Conservation (phyloP, 306 rosid species). For the Sphenostylis stenocarpa region DNA sequence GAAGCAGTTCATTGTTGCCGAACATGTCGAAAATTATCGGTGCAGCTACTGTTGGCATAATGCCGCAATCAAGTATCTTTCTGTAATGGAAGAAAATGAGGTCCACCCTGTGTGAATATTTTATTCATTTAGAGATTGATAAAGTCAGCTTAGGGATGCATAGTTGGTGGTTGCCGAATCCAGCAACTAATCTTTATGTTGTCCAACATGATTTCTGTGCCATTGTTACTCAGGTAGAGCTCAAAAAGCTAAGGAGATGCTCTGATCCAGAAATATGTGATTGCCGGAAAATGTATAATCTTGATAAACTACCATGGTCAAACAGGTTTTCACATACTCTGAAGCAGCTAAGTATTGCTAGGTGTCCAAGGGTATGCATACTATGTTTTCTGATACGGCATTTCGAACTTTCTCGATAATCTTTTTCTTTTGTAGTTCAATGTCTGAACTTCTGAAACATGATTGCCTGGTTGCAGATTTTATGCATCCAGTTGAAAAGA, state of each 20-base stretch:
- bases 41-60: slow-evolving; percentile 88
- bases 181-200: slow-evolving; percentile 25
- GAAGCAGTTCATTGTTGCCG: slow-evolving; percentile 73
- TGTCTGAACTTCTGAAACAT: slow-evolving; percentile 23
- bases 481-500: slow-evolving; percentile 83
- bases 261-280: slow-evolving; percentile 63
- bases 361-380: slow-evolving; percentile 71
- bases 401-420: slow-evolving; percentile 10
- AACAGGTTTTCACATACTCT: slow-evolving; percentile 65
- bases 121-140: slow-evolving; percentile 23
- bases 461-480: slow-evolving; percentile 58
- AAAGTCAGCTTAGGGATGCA: slow-evolving; percentile 19
- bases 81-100: slow-evolving; percentile 61
- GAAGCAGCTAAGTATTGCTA: slow-evolving; percentile 84
- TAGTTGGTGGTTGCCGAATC: slow-evolving; percentile 21
- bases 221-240: slow-evolving; percentile 54
- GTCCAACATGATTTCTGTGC: slow-evolving; percentile 29
- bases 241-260: slow-evolving; percentile 69
- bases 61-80: slow-evolving; percentile 73
- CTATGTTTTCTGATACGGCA: slow-evolving; percentile 25
- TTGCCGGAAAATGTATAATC: slow-evolving; percentile 48
- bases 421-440: slow-evolving; percentile 22
- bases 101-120: slow-evolving; percentile 39
- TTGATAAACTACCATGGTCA: slow-evolving; percentile 74
- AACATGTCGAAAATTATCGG: slow-evolving; percentile 78